Percentiles rank a stretch among this genome's conserved stretches.
Conservation (phyloP, 371 early-diverging fungal species). For the Capillidium rhysosporum region DNA sequence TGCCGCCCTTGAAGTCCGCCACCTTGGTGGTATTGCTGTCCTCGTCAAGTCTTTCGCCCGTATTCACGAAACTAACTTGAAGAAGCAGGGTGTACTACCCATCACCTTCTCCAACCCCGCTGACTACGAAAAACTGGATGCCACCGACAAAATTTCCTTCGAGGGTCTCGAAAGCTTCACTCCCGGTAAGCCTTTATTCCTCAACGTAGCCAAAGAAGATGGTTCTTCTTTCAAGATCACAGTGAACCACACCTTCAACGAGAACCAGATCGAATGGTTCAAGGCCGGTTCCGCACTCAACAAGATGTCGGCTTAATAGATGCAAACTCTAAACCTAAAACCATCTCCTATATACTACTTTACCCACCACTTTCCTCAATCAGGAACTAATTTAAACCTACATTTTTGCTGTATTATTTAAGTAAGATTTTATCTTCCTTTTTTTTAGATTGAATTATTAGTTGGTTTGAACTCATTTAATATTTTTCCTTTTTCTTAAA, state of each 20-base stretch:
- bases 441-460: too few relatives aligned
- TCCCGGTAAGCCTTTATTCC: constrained; percentile 49
- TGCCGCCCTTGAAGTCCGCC: constrained; percentile 85
- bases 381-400: too few relatives aligned
- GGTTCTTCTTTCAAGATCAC: constrained; percentile 57
- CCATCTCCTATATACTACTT: too few relatives aligned
- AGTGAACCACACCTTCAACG: constrained; percentile 93
- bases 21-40: constrained; percentile 76
- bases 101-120: constrained; percentile 78
- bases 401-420: too few relatives aligned
- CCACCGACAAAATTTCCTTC: constrained; percentile 49
- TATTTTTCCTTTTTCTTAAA: too few relatives aligned
- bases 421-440: too few relatives aligned
- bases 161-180: constrained; percentile 45
- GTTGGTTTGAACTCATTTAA: too few relatives aligned
- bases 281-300: constrained; percentile 87
- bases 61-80: constrained; percentile 95
- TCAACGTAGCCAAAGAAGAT: constrained; percentile 39
- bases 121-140: constrained; percentile 64
- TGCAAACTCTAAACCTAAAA: too few relatives aligned
- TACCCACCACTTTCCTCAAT: too few relatives aligned
- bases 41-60: constrained; percentile 87
- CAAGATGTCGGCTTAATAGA: constrained; percentile 26
- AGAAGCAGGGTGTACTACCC: constrained; percentile 95
- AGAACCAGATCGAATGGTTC: constrained; percentile 81